A percentile compares a stretch with the other conserved stretches of the same genome.
Conservation (phyloP, 169 alveolate genomes). For the Eimeria necatrix region DNA sequence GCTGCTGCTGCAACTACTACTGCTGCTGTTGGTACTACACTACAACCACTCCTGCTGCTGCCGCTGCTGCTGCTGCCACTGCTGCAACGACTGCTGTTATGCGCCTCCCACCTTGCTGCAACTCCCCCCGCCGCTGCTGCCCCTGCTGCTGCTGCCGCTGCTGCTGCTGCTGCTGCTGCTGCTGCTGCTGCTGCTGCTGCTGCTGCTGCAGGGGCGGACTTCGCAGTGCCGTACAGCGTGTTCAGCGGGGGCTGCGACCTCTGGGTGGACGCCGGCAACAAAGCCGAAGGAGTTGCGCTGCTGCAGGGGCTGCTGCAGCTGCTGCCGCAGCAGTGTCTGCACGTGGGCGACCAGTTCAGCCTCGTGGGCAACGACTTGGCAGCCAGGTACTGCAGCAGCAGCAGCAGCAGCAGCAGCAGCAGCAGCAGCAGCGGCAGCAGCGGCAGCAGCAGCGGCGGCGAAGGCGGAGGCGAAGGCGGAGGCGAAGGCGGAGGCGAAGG, state of each 20-base stretch:
- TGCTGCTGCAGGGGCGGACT: slow-evolving; percentile 19
- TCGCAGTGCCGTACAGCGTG: slow-evolving; percentile 84
- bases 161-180: not conserved
- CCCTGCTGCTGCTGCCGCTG: slow-evolving; percentile 29
- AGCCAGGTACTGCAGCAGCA: slow-evolving; percentile 72
- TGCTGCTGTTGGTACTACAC: not conserved
- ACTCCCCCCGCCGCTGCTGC: no score
- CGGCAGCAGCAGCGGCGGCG: no score
- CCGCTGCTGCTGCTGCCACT: not conserved
- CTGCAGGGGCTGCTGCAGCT: slow-evolving; percentile 80
- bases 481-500: not conserved
- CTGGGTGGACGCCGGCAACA: slow-evolving; percentile 86
- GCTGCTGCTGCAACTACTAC: not conserved
- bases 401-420: not conserved
- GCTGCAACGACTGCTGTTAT: not conserved
- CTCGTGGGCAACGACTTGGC: slow-evolving; percentile 85
- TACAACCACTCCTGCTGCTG: slow-evolving; percentile 21
- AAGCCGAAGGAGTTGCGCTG: slow-evolving; percentile 82
- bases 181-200: not conserved
- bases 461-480: no score
- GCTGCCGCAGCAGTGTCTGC: slow-evolving; percentile 81
- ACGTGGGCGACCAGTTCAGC: slow-evolving; percentile 85
- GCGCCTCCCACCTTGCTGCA: no score
- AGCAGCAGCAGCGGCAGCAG: not conserved
- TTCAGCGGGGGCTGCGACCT: slow-evolving; percentile 86